Conservation (phyloP, 2,329 filamentous ascomycete species). For the Penicillium nordicum region DNA sequence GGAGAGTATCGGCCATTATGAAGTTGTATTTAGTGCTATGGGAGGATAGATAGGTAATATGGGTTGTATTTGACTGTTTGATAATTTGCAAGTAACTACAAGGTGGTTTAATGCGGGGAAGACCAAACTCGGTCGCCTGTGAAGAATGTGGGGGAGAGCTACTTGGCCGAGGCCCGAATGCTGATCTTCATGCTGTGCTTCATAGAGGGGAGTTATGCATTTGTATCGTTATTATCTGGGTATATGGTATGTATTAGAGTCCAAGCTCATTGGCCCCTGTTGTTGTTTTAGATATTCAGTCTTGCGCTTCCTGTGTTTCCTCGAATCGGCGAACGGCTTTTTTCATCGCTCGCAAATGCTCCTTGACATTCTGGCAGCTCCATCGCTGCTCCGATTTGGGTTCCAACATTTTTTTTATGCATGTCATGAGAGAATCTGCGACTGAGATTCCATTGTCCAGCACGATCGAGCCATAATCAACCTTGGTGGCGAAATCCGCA, state of each 20-base stretch:
- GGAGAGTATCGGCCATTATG: conserved; percentile 19
- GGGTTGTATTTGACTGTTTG: background rate
- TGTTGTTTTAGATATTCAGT: background rate
- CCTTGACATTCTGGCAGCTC: conserved; percentile 37
- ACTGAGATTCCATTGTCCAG: conserved; percentile 28
- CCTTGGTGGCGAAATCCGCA: conserved; percentile 36
- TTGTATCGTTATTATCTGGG: conserved; percentile 11
- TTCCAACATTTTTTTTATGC: conserved; percentile 44
- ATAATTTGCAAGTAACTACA: background rate
- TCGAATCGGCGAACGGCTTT: conserved; percentile 18
- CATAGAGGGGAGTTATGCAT: conserved; percentile 12
- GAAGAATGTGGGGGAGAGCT: conserved; percentile 10
- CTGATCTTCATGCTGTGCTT: conserved; percentile 5
- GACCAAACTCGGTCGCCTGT: conserved; percentile 8
- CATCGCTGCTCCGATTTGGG: conserved; percentile 36
- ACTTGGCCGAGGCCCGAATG: conserved; percentile 18
- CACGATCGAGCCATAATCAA: conserved; percentile 31
- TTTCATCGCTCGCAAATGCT: conserved; percentile 32
- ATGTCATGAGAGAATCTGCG: conserved; percentile 34
- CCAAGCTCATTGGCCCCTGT: background rate
- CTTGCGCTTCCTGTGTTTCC: background rate
- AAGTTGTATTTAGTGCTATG: background rate
- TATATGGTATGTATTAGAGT: conserved; percentile 10
- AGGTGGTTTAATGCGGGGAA: conserved; percentile 11
- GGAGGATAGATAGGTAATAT: background rate